Evolutionary conservation across 1,139 yeast genomes (phyloP), one percentile per base, ranked within the genome.

Genomic region (Geotrichum restrictum): DNA sequence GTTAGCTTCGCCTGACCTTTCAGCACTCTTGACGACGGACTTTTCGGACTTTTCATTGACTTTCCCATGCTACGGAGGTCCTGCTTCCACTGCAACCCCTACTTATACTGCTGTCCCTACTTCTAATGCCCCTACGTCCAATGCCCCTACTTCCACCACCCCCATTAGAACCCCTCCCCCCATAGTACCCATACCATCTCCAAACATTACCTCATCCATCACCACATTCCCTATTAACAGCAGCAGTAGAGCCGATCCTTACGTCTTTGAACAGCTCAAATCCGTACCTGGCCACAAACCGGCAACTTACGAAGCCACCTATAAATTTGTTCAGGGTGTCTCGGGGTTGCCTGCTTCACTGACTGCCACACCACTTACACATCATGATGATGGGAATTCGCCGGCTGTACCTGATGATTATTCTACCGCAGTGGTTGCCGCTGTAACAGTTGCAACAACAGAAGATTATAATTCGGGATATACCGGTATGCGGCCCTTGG

Each of bases 261-360:
- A 13, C 21, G 8, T 52, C 3, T 54, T 49, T 42, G 57, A 53
- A 31, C 50, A 53, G 3, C 39, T 54, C 38, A 49, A 47, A 27
- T 49, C 42, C 14, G 45, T 49, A n/a, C n/a, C n/a, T n/a, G n/a
- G n/a, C 19, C 39, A 47, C 13, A 16, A 24, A 16, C 33, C 45
- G 2, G 22, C 11, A 16, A 46, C 18, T 13, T n/a, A n/a, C 7
- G 22, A 27, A 7, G 16, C 21, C 13, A 32, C 21, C 3, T 14
- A 16, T n/a, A n/a, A n/a, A n/a, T n/a, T n/a, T 18, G 38, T 41
- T 14, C 19, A 24, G 22, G 37, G 43, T 3, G 49, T 22, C 21
- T n/a, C 11, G 31, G 33, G 6, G 6, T 22, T 8, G 33, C 27
- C 31, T 16, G 14, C 10, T 13, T 39, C 42, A 14, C 3, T 39